Conservation (phyloP, 129 eudicot species). For the Oenanthe sinensis region DNA sequence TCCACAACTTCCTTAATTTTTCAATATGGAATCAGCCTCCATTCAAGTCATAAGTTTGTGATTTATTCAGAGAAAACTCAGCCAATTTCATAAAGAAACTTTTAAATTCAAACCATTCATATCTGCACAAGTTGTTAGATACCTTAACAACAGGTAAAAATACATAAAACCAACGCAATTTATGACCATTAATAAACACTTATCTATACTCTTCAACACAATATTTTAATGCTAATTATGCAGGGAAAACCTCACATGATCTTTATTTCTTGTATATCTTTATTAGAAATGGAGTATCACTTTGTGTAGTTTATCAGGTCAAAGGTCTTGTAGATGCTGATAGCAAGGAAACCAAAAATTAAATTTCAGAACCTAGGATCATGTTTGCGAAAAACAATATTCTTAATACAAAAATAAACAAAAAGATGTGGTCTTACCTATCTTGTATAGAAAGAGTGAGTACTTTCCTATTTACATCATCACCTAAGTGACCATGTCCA, state of each 20-base stretch:
- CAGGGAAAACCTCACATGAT: constrained; percentile 39
- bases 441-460: constrained; percentile 85
- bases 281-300: constrained; percentile 82
- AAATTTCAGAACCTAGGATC: neutral
- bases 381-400: neutral
- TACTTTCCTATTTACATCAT: too few relatives aligned
- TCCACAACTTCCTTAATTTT: too few relatives aligned
- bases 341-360: constrained; percentile 5
- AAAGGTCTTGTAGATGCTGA: constrained; percentile 87
- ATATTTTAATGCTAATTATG: neutral
- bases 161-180: too few relatives aligned
- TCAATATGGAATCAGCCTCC: too few relatives aligned
- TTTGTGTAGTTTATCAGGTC: constrained; percentile 85
- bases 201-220: neutral
- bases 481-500: constrained; percentile 77
- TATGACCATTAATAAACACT: neutral
- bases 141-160: too few relatives aligned
- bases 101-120: too few relatives aligned
- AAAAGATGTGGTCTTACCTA: constrained; percentile 30
- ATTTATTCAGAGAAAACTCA: too few relatives aligned
- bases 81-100: too few relatives aligned
- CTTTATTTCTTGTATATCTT: constrained; percentile 81
- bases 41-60: too few relatives aligned
- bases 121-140: too few relatives aligned
- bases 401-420: neutral